These are phyloP conservation scores for Termitomyces sp. DNA, from an alignment of 768 basidiomycete genomes.

Conservation along the genomic window DNA sequence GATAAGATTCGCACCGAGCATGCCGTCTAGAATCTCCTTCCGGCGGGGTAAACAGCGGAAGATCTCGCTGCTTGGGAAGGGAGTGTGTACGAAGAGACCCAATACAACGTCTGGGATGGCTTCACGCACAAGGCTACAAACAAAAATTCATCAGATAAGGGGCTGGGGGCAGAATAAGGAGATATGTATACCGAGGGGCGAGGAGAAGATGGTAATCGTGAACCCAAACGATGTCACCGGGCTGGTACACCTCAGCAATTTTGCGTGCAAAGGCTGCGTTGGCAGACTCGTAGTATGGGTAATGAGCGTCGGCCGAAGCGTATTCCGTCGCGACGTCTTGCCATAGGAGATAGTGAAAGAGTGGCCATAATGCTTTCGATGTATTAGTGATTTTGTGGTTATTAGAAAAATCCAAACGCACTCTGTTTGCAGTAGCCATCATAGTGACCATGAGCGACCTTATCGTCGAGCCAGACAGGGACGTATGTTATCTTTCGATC, in stretches of 20 bases:
- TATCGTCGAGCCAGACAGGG: constrained; percentile 89
- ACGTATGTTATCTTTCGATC: constrained; percentile 68
- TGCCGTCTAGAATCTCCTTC: constrained; percentile 93
- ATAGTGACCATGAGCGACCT: constrained; percentile 90
- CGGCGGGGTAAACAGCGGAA: constrained; percentile 91
- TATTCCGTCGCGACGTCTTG: constrained; percentile 92
- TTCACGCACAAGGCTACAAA: constrained; percentile 63
- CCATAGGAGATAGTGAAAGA: constrained; percentile 98
- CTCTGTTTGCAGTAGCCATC: constrained; percentile 98
- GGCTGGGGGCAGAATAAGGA: neutral
- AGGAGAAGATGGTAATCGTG: constrained; percentile 97
- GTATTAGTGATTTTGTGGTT: neutral
- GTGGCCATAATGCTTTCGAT: constrained; percentile 82
- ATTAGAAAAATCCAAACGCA: constrained; percentile 51
- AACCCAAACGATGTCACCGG: constrained; percentile 92
- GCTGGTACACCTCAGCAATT: constrained; percentile 72
- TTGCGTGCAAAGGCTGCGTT: constrained; percentile 78
- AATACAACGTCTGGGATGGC: constrained; percentile 65
- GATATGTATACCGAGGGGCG: constrained; percentile 53
- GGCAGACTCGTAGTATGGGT: constrained; percentile 75
- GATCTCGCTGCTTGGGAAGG: constrained; percentile 95
- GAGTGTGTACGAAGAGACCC: constrained; percentile 96
- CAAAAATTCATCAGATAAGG: neutral
- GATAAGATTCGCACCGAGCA: constrained; percentile 95
- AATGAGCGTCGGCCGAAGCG: constrained; percentile 80